Evolutionary conservation across 371 early-diverging fungal genomes (phyloP).

Genomic region (Lichtheimia hyalospora): DNA sequence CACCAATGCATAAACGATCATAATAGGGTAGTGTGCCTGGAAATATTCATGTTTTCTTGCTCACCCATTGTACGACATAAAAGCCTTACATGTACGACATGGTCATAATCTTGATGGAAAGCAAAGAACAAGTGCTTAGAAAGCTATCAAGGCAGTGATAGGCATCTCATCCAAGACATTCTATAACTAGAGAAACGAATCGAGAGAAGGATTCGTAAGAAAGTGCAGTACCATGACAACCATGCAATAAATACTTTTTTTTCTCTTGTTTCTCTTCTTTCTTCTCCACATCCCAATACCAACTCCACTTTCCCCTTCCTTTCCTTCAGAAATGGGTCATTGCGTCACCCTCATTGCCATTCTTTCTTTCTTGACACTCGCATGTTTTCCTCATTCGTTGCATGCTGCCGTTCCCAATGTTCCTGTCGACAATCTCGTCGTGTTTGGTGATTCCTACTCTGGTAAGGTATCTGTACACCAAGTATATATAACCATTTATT

Average conservation of each 20-base stretch:
- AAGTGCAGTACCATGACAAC: too few species aligned
- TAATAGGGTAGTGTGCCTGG: too few species aligned
- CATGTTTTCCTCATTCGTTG: not conserved
- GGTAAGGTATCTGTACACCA: conserved; percentile 18
- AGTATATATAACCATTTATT: not conserved
- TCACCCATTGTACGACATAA: conserved; percentile 6
- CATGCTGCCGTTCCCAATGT: conserved; percentile 10
- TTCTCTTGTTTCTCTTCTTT: not conserved
- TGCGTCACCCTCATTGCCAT: not conserved
- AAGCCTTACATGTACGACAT: not conserved
- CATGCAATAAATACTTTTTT: not conserved
- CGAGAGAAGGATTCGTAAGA: not conserved
- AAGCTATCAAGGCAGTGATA: not conserved
- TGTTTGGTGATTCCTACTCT: conserved; percentile 53
- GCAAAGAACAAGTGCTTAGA: conserved; percentile 2
- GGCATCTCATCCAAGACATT: not conserved
- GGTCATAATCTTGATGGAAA: conserved; percentile 4
- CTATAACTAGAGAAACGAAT: not conserved
- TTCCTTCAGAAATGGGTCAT: not conserved
- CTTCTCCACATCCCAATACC: not conserved
- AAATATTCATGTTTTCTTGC: conserved; percentile 1
- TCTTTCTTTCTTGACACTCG: conserved; percentile 1
- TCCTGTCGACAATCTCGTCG: conserved; percentile 29
- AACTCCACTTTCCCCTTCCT: conserved; percentile 1
- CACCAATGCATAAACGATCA: too few species aligned